Percentiles rank a stretch among this genome's conserved stretches.
phyloP scores from a whole-genome alignment of 1,284 basidiomycete genomes.

The Ceratobasidium sp. region DNA sequence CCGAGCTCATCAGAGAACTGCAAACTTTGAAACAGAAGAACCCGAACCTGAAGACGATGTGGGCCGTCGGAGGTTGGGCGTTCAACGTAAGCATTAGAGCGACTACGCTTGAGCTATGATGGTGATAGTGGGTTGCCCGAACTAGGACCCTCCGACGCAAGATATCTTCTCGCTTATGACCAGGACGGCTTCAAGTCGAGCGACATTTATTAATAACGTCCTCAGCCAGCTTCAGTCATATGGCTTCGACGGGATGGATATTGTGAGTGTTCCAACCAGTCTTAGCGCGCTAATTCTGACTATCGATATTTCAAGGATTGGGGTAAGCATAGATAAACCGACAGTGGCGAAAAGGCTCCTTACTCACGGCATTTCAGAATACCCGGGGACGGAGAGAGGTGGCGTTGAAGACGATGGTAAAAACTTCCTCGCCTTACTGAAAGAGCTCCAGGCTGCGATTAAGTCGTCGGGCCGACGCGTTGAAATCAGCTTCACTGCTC shows the following conservation, averaged over 20 bases:
- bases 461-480: conserved; percentile 12
- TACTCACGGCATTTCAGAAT: conserved; percentile 8
- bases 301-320: background rate
- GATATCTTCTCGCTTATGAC: conserved; percentile 25
- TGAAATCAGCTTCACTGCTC: conserved; percentile 33
- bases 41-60: conserved; percentile 42
- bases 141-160: conserved; percentile 34
- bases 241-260: conserved; percentile 39
- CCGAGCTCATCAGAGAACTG: conserved; percentile 10
- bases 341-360: too few species aligned
- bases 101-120: too few species aligned
- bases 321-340: background rate
- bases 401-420: conserved; percentile 33
- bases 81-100: conserved; percentile 21
- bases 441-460: conserved; percentile 35
- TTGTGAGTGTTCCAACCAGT: conserved; percentile 19
- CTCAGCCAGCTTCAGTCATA: conserved; percentile 31
- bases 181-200: conserved; percentile 12
- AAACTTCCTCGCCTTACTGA: conserved; percentile 33
- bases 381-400: conserved; percentile 35
- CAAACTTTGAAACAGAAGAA: conserved; percentile 23
- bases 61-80: conserved; percentile 42
- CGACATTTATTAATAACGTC: conserved; percentile 31
- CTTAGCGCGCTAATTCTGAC: background rate
- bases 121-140: background rate